These are phyloP conservation scores for Aspergillus fischeri DNA, from an alignment of 2,329 filamentous ascomycete species.

Conservation along the genomic window DNA sequence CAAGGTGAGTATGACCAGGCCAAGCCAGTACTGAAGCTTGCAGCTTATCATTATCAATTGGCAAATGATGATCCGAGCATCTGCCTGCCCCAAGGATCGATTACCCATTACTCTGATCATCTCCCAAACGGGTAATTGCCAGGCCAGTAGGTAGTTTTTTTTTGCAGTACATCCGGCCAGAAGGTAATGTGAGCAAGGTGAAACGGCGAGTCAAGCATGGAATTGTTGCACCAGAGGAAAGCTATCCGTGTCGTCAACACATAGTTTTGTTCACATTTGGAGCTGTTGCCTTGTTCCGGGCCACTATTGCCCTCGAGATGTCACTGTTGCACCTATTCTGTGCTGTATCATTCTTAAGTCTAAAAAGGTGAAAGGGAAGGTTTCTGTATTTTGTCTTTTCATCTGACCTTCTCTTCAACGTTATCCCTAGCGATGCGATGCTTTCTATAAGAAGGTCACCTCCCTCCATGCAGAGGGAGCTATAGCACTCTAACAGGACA, in stretches of 20 bases:
- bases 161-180: neutral
- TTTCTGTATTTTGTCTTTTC: neutral
- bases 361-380: neutral
- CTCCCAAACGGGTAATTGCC: neutral
- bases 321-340: neutral
- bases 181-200: neutral
- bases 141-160: neutral
- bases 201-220: neutral
- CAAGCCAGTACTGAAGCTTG: neutral
- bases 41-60: neutral
- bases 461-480: neutral
- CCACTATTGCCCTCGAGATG: neutral
- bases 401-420: neutral
- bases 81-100: neutral
- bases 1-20: neutral
- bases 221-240: neutral
- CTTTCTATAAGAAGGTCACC: neutral
- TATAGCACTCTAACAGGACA: neutral
- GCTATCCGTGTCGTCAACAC: neutral
- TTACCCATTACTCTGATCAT: neutral
- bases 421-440: neutral
- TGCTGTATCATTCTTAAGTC: neutral
- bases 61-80: neutral
- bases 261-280: neutral
- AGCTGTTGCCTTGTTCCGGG: neutral